phyloP scores from a whole-genome alignment of 495 filamentous ascomycete genomes.

The Cladorrhinum samala region DNA sequence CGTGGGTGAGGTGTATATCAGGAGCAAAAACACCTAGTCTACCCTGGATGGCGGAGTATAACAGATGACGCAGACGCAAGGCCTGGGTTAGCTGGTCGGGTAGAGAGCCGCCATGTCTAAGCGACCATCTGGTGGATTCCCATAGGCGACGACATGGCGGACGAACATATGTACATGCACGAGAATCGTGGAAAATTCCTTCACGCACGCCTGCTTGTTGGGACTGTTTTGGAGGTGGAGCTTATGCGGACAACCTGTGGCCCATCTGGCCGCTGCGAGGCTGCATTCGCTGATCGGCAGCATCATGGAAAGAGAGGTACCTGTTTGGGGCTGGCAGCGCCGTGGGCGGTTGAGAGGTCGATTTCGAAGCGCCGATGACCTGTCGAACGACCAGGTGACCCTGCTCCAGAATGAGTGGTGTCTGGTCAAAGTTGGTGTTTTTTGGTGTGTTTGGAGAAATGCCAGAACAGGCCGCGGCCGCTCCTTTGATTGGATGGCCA shows the following conservation, averaged over 20 bases:
- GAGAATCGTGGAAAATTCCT: slow-evolving; percentile 3
- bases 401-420: slow-evolving; percentile 13
- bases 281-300: background rate
- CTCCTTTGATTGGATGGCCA: slow-evolving; percentile 20
- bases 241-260: background rate
- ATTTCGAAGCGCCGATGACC: slow-evolving; percentile 12
- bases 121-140: slow-evolving; percentile 8
- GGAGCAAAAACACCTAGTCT: too few species aligned
- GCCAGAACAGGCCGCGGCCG: slow-evolving; percentile 3
- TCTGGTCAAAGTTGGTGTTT: background rate
- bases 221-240: background rate
- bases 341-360: slow-evolving; percentile 10
- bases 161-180: too few species aligned
- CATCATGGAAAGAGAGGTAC: slow-evolving; percentile 1
- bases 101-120: slow-evolving; percentile 2
- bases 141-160: background rate
- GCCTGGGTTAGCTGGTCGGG: slow-evolving; percentile 6
- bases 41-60: too few species aligned
- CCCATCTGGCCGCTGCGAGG: background rate
- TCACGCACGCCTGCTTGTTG: too few species aligned
- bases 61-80: too few species aligned
- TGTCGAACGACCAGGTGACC: slow-evolving; percentile 4
- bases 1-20: too few species aligned
- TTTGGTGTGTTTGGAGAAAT: slow-evolving; percentile 14
- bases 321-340: background rate